phyloP scores from a whole-genome alignment of 1,284 basidiomycete genomes.

The Lignosus rhinocerotis region DNA sequence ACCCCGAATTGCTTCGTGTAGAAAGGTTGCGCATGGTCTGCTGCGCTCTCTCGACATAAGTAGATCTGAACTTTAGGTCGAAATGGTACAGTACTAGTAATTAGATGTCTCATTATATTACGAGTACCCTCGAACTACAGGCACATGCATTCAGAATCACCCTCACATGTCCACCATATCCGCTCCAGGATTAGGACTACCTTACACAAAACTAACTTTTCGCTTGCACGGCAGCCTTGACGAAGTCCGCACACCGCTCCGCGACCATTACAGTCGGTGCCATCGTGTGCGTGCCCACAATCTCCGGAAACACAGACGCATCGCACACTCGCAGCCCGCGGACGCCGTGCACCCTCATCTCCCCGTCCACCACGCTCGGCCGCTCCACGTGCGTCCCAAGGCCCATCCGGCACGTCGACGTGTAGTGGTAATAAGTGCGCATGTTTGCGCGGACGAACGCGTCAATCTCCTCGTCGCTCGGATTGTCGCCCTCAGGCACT shows the following conservation, averaged over 20 bases:
- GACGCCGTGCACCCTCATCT: constrained; percentile 50
- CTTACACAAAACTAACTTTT: too few species aligned
- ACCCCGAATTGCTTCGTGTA: too few species aligned
- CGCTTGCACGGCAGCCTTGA: too few species aligned
- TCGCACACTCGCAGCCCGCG: constrained; percentile 42
- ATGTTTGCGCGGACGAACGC: constrained; percentile 28
- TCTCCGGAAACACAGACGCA: constrained; percentile 41
- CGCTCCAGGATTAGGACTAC: too few species aligned
- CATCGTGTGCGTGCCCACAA: constrained; percentile 38
- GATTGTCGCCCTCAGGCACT: constrained; percentile 31
- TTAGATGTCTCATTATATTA: too few species aligned
- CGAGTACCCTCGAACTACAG: too few species aligned
- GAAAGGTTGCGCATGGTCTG: too few species aligned
- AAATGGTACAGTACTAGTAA: too few species aligned
- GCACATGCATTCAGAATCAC: too few species aligned
- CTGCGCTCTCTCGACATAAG: too few species aligned
- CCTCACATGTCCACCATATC: too few species aligned
- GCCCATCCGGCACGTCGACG: constrained; percentile 42
- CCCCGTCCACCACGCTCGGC: constrained; percentile 49
- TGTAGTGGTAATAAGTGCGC: constrained; percentile 39
- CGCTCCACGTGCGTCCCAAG: constrained; percentile 27
- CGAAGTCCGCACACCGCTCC: constrained; percentile 33
- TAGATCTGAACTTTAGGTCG: too few species aligned
- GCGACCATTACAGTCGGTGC: constrained; percentile 38
- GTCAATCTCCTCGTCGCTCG: constrained; percentile 30